A percentile compares a stretch with the other conserved stretches of the same genome.
These are phyloP conservation scores for Cladophialophora chaetospira DNA, from an alignment of 2,329 filamentous ascomycete genomes.

Conservation along the genomic window DNA sequence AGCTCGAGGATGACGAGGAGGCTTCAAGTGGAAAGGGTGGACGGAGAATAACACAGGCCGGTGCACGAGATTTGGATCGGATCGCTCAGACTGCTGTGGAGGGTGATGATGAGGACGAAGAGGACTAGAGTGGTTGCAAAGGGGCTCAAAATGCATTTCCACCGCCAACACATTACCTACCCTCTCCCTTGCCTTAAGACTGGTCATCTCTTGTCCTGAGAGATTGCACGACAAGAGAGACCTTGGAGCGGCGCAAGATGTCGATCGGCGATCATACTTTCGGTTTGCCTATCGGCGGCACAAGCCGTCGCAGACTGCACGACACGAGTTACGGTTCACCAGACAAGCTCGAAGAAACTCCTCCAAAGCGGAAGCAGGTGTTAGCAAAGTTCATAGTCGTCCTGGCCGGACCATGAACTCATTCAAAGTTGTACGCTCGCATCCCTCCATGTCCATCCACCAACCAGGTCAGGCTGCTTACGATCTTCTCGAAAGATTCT, in stretches of 20 bases:
- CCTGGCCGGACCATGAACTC: too few relatives aligned
- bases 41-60: slow-evolving; percentile 94
- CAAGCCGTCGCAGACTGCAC: slow-evolving; percentile 12
- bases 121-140: slow-evolving; percentile 36
- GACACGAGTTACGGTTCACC: slow-evolving; percentile 14
- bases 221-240: too few relatives aligned
- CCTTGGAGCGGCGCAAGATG: too few relatives aligned
- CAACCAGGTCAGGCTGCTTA: too few relatives aligned
- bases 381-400: neutral
- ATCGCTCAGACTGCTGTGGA: slow-evolving; percentile 80
- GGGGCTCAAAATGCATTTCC: too few relatives aligned
- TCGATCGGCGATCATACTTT: neutral
- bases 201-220: too few relatives aligned
- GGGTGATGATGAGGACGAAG: slow-evolving; percentile 67
- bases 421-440: neutral
- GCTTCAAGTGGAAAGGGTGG: slow-evolving; percentile 95
- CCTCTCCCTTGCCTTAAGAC: too few relatives aligned
- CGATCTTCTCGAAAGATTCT: too few relatives aligned
- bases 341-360: slow-evolving; percentile 26
- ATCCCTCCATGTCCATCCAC: too few relatives aligned
- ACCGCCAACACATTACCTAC: too few relatives aligned
- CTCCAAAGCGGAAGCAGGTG: slow-evolving; percentile 18
- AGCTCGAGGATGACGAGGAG: slow-evolving; percentile 72
- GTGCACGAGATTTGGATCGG: slow-evolving; percentile 98
- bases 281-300: neutral